Evolutionary conservation across 139 green algal species (phyloP).

Genomic region (Chlamydomonas sphaeroides): DNA sequence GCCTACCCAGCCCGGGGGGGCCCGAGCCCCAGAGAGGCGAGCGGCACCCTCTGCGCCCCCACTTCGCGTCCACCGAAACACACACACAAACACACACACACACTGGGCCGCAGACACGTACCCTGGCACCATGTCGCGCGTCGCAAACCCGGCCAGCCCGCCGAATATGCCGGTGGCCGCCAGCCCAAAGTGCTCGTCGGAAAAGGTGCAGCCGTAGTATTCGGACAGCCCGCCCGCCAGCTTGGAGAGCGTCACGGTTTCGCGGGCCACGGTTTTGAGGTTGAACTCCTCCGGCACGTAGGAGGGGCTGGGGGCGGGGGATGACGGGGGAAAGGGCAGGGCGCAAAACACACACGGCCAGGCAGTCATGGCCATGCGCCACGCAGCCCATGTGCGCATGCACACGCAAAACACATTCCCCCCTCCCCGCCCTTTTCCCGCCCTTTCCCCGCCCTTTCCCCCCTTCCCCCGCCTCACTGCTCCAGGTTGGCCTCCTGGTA

Average conservation of each 20-base stretch:
- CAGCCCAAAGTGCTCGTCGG: slow-evolving; percentile 38
- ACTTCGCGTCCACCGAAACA: no score
- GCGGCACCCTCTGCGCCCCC: no score
- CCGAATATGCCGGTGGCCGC: slow-evolving; percentile 17
- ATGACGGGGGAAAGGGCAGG: not conserved
- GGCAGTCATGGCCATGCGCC: no score
- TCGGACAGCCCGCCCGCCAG: not conserved
- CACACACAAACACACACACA: no score
- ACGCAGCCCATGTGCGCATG: no score
- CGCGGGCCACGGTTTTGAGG: not conserved
- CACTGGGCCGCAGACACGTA: not conserved
- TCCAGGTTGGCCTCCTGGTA: slow-evolving; percentile 25
- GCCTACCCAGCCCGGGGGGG: no score
- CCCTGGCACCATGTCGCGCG: not conserved
- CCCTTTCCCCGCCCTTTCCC: not conserved
- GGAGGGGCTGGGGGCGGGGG: not conserved
- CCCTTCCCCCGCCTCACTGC: not conserved
- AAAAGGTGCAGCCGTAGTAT: slow-evolving; percentile 42
- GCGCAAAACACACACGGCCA: not conserved
- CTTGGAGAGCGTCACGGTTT: not conserved
- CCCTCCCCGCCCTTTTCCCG: not conserved
- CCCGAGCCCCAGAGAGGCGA: no score
- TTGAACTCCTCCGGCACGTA: slow-evolving; percentile 14
- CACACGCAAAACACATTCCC: no score
- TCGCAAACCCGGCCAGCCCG: slow-evolving; percentile 1